These are phyloP conservation scores for Fagus sylvatica DNA, from an alignment of 306 rosid genomes.

Conservation along the genomic window DNA sequence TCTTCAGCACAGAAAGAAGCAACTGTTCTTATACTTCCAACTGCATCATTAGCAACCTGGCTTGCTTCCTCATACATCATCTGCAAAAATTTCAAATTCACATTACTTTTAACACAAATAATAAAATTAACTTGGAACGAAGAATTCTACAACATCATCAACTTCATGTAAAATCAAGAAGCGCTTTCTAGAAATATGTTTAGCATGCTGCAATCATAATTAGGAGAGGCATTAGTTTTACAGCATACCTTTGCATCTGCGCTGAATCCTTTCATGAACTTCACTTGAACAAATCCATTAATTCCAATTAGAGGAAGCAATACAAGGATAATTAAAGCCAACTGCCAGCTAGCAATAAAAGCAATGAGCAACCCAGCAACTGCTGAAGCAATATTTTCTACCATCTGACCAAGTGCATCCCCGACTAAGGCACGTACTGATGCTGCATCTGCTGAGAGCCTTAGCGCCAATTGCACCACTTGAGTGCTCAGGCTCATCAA, in stretches of 20 bases:
- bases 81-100: constrained; percentile 26
- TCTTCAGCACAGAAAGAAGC: constrained; percentile 71
- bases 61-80: constrained; percentile 69
- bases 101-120: not conserved
- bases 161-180: no score
- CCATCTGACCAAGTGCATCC: constrained; percentile 57
- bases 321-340: constrained; percentile 44
- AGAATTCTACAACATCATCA: not conserved
- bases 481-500: constrained; percentile 38
- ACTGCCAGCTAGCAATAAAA: constrained; percentile 53
- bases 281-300: constrained; percentile 43
- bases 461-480: constrained; percentile 59
- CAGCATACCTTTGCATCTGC: constrained; percentile 55
- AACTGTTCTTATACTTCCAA: constrained; percentile 60
- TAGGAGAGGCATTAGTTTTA: constrained; percentile 4
- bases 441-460: constrained; percentile 64
- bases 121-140: not conserved
- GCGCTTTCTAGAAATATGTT: not conserved
- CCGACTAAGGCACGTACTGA: constrained; percentile 51
- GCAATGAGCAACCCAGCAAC: constrained; percentile 41
- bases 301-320: constrained; percentile 45
- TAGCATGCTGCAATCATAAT: not conserved
- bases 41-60: constrained; percentile 65
- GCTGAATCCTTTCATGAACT: constrained; percentile 49
- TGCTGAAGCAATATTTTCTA: constrained; percentile 46